Evolutionary conservation across 768 basidiomycete species (phyloP).

Genomic region (Lactifluus volemus): DNA sequence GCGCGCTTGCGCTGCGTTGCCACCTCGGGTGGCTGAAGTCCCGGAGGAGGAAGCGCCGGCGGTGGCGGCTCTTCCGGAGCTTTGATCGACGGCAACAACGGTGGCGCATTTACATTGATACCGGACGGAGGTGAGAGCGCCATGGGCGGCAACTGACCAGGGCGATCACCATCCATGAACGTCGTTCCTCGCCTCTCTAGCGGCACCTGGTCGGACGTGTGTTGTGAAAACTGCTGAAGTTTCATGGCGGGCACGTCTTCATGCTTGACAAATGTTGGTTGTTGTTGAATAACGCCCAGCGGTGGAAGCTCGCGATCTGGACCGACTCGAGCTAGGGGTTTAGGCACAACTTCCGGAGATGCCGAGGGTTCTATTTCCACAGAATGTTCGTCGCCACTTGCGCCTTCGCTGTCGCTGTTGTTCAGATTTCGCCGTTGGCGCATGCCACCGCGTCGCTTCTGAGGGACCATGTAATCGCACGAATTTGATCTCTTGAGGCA

Average conservation of each 20-base stretch:
- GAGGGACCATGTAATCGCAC: constrained; percentile 73
- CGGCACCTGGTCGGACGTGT: constrained; percentile 21
- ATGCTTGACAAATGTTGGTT: constrained; percentile 1
- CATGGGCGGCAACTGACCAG: constrained; percentile 16
- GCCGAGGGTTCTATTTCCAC: constrained; percentile 41
- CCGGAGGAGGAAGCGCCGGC: constrained; percentile 32
- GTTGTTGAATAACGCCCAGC: constrained; percentile 6
- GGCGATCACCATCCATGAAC: constrained; percentile 15
- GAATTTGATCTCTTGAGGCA: constrained; percentile 69
- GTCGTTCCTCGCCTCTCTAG: constrained; percentile 13
- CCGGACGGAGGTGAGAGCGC: constrained; percentile 13
- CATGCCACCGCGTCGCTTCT: constrained; percentile 59
- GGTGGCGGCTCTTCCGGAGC: constrained; percentile 21
- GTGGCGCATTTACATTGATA: constrained; percentile 18
- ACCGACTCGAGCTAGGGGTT: constrained; percentile 20
- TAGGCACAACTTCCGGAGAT: constrained; percentile 38
- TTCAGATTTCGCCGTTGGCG: constrained; percentile 32
- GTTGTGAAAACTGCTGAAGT: constrained; percentile 10
- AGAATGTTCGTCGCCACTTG: constrained; percentile 49
- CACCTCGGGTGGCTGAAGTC: constrained; percentile 16
- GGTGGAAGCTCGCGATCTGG: constrained; percentile 20
- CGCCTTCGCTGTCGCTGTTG: constrained; percentile 41
- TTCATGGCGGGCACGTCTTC: constrained; percentile 8
- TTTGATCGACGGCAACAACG: constrained; percentile 21
- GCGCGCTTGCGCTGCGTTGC: constrained; percentile 43